A percentile compares a stretch with the other conserved stretches of the same genome.
Conservation (phyloP, 306 rosid species). For the Lupinus albus region DNA sequence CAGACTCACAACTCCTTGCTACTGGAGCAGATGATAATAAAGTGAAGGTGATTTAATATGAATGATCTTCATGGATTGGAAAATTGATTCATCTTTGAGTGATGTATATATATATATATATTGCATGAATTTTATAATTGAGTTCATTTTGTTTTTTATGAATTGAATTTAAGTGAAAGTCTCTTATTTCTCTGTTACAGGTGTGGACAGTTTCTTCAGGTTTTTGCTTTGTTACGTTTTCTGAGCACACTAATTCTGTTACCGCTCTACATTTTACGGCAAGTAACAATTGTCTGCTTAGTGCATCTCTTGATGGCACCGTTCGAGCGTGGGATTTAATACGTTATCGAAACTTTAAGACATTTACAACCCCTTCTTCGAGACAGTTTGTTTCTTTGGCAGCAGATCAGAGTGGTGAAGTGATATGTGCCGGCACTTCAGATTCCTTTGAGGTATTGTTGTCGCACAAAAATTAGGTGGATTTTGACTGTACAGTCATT, state of each 20-base stretch:
- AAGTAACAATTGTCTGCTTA: conserved; percentile 68
- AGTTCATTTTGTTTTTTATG: not conserved
- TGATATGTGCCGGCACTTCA: conserved; percentile 90
- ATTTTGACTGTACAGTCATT: not conserved
- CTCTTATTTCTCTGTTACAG: conserved; percentile 54
- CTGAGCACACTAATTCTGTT: conserved; percentile 85
- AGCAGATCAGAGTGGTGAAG: conserved; percentile 95
- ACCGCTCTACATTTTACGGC: conserved; percentile 92
- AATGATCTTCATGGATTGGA: conserved; percentile 14
- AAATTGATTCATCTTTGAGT: not conserved
- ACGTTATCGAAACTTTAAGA: conserved; percentile 84
- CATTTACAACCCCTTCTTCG: conserved; percentile 73
- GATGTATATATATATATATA: not conserved
- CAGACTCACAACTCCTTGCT: conserved; percentile 83
- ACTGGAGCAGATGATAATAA: conserved; percentile 99
- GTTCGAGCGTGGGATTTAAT: conserved; percentile 94
- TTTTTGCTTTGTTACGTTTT: conserved; percentile 82
- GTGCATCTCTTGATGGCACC: conserved; percentile 98
- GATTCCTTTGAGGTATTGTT: conserved; percentile 87
- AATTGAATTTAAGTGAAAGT: conserved; percentile 16
- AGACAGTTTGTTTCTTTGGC: conserved; percentile 89
- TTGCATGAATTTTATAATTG: conserved; percentile 1
- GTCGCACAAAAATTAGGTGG: conserved; percentile 24
- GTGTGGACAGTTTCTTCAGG: conserved; percentile 91
- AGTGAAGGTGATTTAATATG: conserved; percentile 69